phyloP scores from a whole-genome alignment of 805 yeast genomes.

The Ogataea salicorniae region DNA sequence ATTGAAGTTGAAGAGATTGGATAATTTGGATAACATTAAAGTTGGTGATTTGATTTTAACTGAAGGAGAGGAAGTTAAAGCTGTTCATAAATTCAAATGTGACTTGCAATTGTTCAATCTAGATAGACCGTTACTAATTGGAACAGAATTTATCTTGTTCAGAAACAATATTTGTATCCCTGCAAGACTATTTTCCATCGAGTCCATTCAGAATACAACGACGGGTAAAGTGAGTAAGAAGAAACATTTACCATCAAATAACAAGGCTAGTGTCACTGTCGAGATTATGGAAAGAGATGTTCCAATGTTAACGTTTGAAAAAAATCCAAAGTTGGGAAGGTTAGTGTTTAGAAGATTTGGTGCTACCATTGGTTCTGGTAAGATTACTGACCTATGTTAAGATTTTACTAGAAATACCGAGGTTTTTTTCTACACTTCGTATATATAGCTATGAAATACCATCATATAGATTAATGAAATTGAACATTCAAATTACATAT shows the following conservation, averaged over 20 bases:
- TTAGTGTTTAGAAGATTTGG: constrained; percentile 70
- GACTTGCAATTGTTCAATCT: constrained; percentile 61
- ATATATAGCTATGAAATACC: not conserved
- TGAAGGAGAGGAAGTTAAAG: constrained; percentile 27
- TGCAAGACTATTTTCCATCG: constrained; percentile 52
- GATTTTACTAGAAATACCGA: not conserved
- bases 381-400: constrained; percentile 13
- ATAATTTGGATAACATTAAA: constrained; percentile 40
- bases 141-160: constrained; percentile 73
- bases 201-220: constrained; percentile 23
- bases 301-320: constrained; percentile 47
- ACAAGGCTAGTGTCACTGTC: constrained; percentile 53
- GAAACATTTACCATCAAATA: constrained; percentile 55
- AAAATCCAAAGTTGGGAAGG: constrained; percentile 54
- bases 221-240: constrained; percentile 45
- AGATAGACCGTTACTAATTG: constrained; percentile 69
- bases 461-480: too few species aligned
- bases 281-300: constrained; percentile 43
- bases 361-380: constrained; percentile 52
- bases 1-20: constrained; percentile 34
- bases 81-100: constrained; percentile 47
- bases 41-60: constrained; percentile 62
- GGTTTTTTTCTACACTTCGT: not conserved
- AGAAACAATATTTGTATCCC: constrained; percentile 71
- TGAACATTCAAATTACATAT: too few species aligned